These are phyloP conservation scores for Dillenia suffruticosa DNA, from an alignment of 164 flowering plant species.

Conservation along the genomic window DNA sequence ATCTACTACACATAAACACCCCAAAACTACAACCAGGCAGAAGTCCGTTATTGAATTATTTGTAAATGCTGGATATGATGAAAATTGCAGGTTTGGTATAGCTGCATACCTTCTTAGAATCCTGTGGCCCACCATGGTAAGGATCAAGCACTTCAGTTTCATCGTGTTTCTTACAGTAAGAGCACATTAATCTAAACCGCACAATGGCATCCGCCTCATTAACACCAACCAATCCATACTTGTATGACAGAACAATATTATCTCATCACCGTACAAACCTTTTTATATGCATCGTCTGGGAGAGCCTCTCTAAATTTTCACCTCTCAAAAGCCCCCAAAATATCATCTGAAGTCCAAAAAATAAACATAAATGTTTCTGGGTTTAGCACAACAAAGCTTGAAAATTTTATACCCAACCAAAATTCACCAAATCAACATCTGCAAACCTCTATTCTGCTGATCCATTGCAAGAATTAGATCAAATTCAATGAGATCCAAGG, in stretches of 20 bases:
- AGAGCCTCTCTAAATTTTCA: conserved; percentile 66
- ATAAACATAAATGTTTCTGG: not conserved
- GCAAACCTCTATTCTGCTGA: conserved; percentile 73
- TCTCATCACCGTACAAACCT: conserved; percentile 37
- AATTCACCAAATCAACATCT: not conserved
- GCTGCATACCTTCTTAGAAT: conserved; percentile 84
- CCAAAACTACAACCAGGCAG: no score
- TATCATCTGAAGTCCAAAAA: conserved; percentile 49
- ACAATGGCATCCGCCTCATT: not conserved
- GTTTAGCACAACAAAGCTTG: no score
- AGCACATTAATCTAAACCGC: conserved; percentile 94
- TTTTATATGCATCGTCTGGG: conserved; percentile 72
- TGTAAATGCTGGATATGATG: not conserved
- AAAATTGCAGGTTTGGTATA: not conserved
- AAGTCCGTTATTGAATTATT: no score
- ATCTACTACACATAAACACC: not conserved
- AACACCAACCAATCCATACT: not conserved
- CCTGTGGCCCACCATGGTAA: conserved; percentile 92
- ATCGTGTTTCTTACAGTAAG: conserved; percentile 81
- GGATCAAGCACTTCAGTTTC: conserved; percentile 98
- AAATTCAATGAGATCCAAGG: conserved; percentile 70
- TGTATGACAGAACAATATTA: not conserved
- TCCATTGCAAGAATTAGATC: conserved; percentile 97
- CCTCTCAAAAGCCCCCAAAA: conserved; percentile 63
- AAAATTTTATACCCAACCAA: not conserved